Conservation (phyloP, 2,329 filamentous ascomycete genomes). For the Penicillium expansum region DNA sequence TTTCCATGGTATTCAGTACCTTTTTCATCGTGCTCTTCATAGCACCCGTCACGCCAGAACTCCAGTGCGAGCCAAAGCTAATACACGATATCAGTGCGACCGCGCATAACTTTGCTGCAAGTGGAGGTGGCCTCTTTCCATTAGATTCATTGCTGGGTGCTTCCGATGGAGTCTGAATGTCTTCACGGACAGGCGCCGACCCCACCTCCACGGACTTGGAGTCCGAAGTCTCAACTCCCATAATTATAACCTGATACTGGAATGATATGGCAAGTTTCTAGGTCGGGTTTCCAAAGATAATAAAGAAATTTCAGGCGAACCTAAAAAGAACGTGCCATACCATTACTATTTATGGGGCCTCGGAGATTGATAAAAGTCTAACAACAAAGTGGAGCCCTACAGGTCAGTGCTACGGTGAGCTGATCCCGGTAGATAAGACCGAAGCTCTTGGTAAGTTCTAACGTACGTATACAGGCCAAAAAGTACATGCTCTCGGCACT, state of each 20-base stretch:
- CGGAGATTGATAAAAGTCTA: slow-evolving; percentile 8
- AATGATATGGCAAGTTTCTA: background rate
- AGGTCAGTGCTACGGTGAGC: background rate
- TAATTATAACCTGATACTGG: background rate
- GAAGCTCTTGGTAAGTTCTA: background rate
- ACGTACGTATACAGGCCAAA: background rate
- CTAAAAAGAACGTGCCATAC: background rate
- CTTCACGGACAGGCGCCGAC: background rate
- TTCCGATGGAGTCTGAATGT: background rate
- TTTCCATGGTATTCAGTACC: slow-evolving; percentile 19
- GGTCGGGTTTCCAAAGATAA: background rate
- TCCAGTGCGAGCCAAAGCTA: slow-evolving; percentile 61
- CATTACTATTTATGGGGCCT: background rate
- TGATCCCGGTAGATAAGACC: background rate
- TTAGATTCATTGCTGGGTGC: slow-evolving; percentile 1
- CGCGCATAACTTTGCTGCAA: slow-evolving; percentile 41
- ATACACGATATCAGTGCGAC: slow-evolving; percentile 49
- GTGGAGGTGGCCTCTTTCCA: slow-evolving; percentile 25
- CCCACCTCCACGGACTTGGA: slow-evolving; percentile 12
- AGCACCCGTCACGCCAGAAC: slow-evolving; percentile 58
- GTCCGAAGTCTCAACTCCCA: slow-evolving; percentile 1
- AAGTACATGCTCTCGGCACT: background rate
- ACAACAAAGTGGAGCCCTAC: background rate
- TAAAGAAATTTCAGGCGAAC: background rate
- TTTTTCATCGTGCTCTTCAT: slow-evolving; percentile 63